Evolutionary conservation across 1,284 basidiomycete genomes (phyloP), one percentile per base, ranked within the genome.

Genomic region (Anthracocystis walkeri): DNA sequence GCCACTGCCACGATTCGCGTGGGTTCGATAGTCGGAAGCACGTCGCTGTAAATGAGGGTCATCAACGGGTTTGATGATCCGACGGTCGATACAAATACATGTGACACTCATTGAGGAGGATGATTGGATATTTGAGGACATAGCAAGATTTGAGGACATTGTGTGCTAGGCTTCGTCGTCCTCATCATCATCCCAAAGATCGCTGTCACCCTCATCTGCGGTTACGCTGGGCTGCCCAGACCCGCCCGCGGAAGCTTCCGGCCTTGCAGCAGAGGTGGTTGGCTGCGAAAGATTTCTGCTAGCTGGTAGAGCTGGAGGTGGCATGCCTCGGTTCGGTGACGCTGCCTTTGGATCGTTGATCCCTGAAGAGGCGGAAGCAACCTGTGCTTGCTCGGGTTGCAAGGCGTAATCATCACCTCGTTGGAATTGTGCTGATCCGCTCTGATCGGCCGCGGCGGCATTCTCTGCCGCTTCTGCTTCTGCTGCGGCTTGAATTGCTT

Each of bases 401-500:
- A 18, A 12, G 7, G 38, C 4, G 6, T 78, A 73, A 29, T 75
- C 75, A 44, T 81, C 76, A 8, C 75, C 56, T 58, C 79, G 74
- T 40, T 18, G 54, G 31, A 44, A 45, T 4, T 80, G 77, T 44
- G 74, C 72, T 18, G 51, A 56, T 6, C 58, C 63, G n/a, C 57
- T 46, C 11, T 25, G 48, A 21, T 68, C 68, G 16, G 58, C 35
- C n/a, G 42, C 60, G 1, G 59, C 59, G 21, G 62, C 67, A 44
- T 77, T 58, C 54, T 64, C 57, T 3, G 73, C 72, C 33, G 76
- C 79, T 18, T 77, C 66, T 7, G 74, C 77, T 18, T 77, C 66
- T 11, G 70, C 79, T 23, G 77, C 73, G 18, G 74, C 75, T 23
- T 71, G 82, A n/a, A 76, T 70, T 35, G 77, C 79, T 56, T 80